Evolutionary conservation across 306 rosid genomes (phyloP).

Genomic region (Cicer judaicum): DNA sequence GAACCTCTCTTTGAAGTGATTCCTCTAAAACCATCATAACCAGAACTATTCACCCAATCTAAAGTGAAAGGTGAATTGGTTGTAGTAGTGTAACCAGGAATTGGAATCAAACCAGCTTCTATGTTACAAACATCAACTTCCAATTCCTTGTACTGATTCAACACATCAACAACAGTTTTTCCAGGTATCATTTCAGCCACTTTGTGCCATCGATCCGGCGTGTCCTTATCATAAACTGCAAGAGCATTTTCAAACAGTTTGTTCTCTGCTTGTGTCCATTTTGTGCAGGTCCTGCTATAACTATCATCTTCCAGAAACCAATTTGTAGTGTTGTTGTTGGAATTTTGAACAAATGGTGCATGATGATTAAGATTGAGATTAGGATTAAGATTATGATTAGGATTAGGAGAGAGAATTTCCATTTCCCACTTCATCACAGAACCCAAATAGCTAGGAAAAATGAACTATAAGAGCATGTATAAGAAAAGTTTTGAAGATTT

Average conservation of each 20-base stretch:
- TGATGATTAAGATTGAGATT: constrained; percentile 42
- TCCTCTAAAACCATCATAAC: constrained; percentile 63
- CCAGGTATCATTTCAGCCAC: constrained; percentile 89
- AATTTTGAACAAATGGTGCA: constrained; percentile 52
- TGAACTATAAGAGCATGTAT: constrained; percentile 42
- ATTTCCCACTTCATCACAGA: constrained; percentile 68
- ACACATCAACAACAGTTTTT: constrained; percentile 69
- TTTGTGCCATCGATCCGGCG: constrained; percentile 81
- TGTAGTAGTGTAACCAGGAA: constrained; percentile 65
- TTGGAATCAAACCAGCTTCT: constrained; percentile 79
- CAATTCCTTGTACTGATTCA: constrained; percentile 71
- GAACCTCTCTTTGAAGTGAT: constrained; percentile 64
- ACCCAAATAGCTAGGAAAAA: constrained; percentile 3
- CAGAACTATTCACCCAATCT: constrained; percentile 70
- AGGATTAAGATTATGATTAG: constrained; percentile 38
- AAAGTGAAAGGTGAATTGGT: constrained; percentile 62
- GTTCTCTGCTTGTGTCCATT: constrained; percentile 89
- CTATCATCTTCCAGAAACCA: constrained; percentile 60
- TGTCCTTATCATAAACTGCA: constrained; percentile 74
- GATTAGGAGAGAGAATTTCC: constrained; percentile 69
- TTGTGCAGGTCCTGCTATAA: constrained; percentile 34
- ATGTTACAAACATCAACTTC: constrained; percentile 76
- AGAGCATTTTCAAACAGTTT: constrained; percentile 88
- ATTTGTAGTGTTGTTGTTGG: constrained; percentile 44
- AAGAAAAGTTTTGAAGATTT: background rate